phyloP scores from a whole-genome alignment of 2,329 filamentous ascomycete species.

The Lasiodiplodia sp. region DNA sequence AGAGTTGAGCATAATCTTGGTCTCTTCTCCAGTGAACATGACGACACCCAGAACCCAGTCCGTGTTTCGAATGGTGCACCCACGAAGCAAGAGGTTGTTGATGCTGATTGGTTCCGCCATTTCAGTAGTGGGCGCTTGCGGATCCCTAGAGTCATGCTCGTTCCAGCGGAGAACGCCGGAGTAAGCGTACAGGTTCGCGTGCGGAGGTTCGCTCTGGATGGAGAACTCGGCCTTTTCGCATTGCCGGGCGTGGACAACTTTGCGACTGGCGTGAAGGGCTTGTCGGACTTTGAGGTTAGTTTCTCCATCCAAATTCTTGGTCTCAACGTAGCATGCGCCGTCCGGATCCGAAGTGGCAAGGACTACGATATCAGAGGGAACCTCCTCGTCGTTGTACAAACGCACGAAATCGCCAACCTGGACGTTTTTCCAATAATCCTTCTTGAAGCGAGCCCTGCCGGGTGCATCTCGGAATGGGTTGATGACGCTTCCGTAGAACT shows the following conservation, averaged over 20 bases:
- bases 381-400: constrained; percentile 93
- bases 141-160: constrained; percentile 71
- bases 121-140: constrained; percentile 68
- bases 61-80: constrained; percentile 92
- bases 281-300: constrained; percentile 96
- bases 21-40: constrained; percentile 92
- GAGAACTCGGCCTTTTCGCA: constrained; percentile 88
- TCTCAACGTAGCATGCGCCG: constrained; percentile 96
- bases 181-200: constrained; percentile 95
- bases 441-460: constrained; percentile 85
- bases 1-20: constrained; percentile 99
- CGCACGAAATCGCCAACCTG: constrained; percentile 96
- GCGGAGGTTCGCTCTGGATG: constrained; percentile 89
- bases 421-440: constrained; percentile 93
- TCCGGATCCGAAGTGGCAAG: constrained; percentile 92
- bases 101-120: constrained; percentile 95
- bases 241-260: constrained; percentile 86
- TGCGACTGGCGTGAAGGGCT: constrained; percentile 82
- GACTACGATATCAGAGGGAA: constrained; percentile 92
- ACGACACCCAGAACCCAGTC: constrained; percentile 95
- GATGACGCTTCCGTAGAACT: constrained; percentile 73
- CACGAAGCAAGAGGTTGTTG: constrained; percentile 92
- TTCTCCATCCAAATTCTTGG: constrained; percentile 96
- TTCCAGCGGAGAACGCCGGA: constrained; percentile 88
- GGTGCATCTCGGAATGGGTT: constrained; percentile 71